Evolutionary conservation across 2,329 filamentous ascomycete species (phyloP), one percentile per base, ranked within the genome.

Genomic region (Colletotrichum neosansevieriae): DNA sequence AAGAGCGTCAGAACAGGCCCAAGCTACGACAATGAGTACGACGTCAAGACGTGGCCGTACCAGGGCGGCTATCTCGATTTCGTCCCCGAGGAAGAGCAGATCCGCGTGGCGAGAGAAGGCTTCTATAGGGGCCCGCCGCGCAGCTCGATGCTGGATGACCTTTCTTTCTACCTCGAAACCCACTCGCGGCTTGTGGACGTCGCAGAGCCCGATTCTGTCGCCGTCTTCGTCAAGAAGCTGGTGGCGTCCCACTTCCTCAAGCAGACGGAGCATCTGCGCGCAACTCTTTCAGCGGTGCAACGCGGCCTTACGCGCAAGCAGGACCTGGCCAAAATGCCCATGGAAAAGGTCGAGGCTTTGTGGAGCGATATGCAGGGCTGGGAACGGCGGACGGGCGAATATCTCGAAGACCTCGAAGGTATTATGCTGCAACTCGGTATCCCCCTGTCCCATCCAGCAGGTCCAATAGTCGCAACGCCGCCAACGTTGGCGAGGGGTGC

Each of bases 1-100:
- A 67, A 53, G 12, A 59, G 63, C 15, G 70, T 75, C 17, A 61
- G 70, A 24, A 72, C 72, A 2, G 72, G 71, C 6, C 50, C 62
- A 6, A 70, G 59, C 6, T 74, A 74, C 61, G 60, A 49, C 10
- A 58, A 63, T 3, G 44, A 58, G 3, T 60, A 64, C 40, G n/a
- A 17, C 10, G 71, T 74, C 53, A 70, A 68, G 44, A 70, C 71
- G 2, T 38, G 45, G 49, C 66, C 72, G 2, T 74, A 73, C 54
- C 72, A 74, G 42, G 72, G 72, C 19, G 74, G 74, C 38, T 75
- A 75, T 47, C 61, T 73, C 21, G 74, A 74, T 69, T 74, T 75
- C 51, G 70, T 74, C 15, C 73, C 73, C 2, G 69, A 70, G 38
- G 66, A 60, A 15, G 68, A 67, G 12, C 72, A 73, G 54, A 47